Base-by-base conservation (phyloP, 495 filamentous ascomycete genomes). In the Daldinia concentrica region DNA sequence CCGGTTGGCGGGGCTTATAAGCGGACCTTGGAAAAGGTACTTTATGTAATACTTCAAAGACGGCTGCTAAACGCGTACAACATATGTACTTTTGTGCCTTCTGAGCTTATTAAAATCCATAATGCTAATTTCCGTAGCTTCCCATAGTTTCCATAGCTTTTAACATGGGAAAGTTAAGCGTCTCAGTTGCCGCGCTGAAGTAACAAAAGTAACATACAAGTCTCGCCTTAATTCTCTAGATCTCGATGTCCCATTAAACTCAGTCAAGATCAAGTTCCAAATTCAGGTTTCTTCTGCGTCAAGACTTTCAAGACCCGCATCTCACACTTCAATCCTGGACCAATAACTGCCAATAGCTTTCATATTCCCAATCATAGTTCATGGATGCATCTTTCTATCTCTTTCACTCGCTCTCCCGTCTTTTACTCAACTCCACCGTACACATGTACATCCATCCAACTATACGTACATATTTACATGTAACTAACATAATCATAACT, bases 111-210 rank as follows among this genome's bases (percentile, higher is more conserved):
- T 2, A 55, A 39, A 72, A 67, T 72, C 64, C 62, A 72, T 24
- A 37, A 70, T 64, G 61, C 17, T 34, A 52, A 64, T 70, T 64
- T 70, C 69, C 65, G 48, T 34, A 2, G 6, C 51, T 50, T 27
- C 29, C 69, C 61, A 39, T 43, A 6, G 3, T 58, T 50, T 19
- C 29, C 32, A 60, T 50, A 43, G 24, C 51, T 64, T 36, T 30
- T 30, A 50, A 43, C 43, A 68, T 57, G 69, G 68, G 30, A 66
- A 59, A 58, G 58, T 54, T 45, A 2, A 7, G 45, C 71, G 71
- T 73, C 71, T 73, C 71, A 73, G 71, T 57, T 69, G 66, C 71
- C 66, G 71, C 71, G 66, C 50, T 29, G 58, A 73, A 68, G 70
- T 69, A 73, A 51, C 65, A 26, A 45, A 73, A 66, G 71, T 73